A percentile compares a stretch with the other conserved stretches of the same genome.
These are phyloP conservation scores for Parafenestella ontariensis DNA, from an alignment of 2,329 filamentous ascomycete genomes.

Conservation along the genomic window DNA sequence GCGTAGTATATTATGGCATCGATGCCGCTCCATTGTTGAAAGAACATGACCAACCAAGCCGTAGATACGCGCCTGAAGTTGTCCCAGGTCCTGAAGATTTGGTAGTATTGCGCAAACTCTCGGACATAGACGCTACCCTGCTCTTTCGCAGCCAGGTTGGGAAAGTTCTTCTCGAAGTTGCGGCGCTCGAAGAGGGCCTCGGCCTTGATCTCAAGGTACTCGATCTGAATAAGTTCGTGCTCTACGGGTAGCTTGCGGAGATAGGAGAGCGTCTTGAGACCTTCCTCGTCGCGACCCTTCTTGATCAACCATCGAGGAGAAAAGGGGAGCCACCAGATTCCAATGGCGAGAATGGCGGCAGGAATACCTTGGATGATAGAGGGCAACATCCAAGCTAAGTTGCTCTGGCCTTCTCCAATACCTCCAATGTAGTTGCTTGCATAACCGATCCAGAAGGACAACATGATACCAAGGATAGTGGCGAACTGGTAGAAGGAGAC, in stretches of 20 bases:
- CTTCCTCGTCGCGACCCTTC: conserved; percentile 35
- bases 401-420: conserved; percentile 45
- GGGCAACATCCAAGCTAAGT: conserved; percentile 35
- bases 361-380: conserved; percentile 37
- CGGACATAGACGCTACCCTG: conserved; percentile 52
- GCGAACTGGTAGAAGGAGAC: conserved; percentile 41
- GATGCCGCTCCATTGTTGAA: conserved; percentile 56
- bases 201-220: conserved; percentile 58
- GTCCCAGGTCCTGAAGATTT: conserved; percentile 57
- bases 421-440: conserved; percentile 51
- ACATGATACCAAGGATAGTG: conserved; percentile 41
- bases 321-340: conserved; percentile 37
- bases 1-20: conserved; percentile 63
- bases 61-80: conserved; percentile 58
- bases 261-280: conserved; percentile 27
- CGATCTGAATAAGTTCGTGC: conserved; percentile 50
- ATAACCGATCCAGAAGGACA: conserved; percentile 44
- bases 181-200: conserved; percentile 54
- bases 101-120: conserved; percentile 60
- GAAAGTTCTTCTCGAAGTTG: conserved; percentile 55
- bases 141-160: conserved; percentile 52
- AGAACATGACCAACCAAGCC: conserved; percentile 58
- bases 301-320: conserved; percentile 37
- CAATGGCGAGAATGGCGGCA: conserved; percentile 30
- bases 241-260: conserved; percentile 41